phyloP scores from a whole-genome alignment of 331 rosid genomes.

The Ulmus americana region DNA sequence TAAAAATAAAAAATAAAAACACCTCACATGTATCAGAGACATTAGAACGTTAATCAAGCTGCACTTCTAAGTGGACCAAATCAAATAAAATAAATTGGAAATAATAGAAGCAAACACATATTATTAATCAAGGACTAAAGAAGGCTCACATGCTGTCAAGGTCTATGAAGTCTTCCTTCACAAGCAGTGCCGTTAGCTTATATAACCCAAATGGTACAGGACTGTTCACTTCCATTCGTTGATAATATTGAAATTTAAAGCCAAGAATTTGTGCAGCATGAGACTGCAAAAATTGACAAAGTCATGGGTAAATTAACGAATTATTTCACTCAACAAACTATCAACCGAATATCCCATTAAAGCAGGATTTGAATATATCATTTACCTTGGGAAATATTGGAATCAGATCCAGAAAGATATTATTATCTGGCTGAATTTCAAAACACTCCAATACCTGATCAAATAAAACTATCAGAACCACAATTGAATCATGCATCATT shows the following conservation, averaged over 20 bases:
- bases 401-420: slow-evolving; percentile 75
- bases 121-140: background rate
- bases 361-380: background rate
- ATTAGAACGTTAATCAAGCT: background rate
- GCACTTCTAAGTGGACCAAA: background rate
- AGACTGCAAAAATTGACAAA: slow-evolving; percentile 58
- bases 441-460: slow-evolving; percentile 84
- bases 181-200: slow-evolving; percentile 85
- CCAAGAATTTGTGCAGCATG: slow-evolving; percentile 99
- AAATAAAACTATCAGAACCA: slow-evolving; percentile 7
- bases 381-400: slow-evolving; percentile 93
- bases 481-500: slow-evolving; percentile 4
- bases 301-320: slow-evolving; percentile 16
- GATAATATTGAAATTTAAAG: slow-evolving; percentile 90
- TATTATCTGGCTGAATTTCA: slow-evolving; percentile 83
- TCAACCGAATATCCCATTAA: background rate
- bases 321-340: background rate
- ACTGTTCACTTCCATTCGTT: slow-evolving; percentile 80
- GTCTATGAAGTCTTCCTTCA: slow-evolving; percentile 84
- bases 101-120: background rate
- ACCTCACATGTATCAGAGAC: background rate
- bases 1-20: background rate
- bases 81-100: background rate
- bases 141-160: slow-evolving; percentile 84
- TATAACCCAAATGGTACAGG: slow-evolving; percentile 85